Base-by-base conservation (phyloP, 495 filamentous ascomycete species). In the Neurospora intermedia region DNA sequence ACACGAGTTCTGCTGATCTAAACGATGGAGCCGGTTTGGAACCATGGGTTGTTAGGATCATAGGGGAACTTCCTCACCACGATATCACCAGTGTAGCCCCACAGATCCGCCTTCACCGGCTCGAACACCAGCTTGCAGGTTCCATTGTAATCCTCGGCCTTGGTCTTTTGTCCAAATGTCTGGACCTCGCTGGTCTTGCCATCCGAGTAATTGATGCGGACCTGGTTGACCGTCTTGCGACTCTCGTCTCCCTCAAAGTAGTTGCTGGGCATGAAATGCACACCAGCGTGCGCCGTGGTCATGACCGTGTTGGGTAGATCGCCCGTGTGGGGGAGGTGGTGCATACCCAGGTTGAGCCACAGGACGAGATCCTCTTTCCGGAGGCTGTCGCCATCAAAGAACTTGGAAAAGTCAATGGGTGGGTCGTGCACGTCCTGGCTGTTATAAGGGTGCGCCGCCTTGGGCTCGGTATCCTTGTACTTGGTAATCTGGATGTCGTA, bases 271-370 rank as follows among this genome's bases (percentile, higher is more conserved):
- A 77, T 80, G 75, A 85, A 79, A 69, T 82, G 77, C 27, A 87
- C 75, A 31, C 79, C 79, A 4, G 80, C 80, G 71, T 84, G 83
- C 10, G 85, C 81, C 16, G 83, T 84, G 16, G 84, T 85, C 76
- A 84, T 80, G 45, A 87, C 80, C 0, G 86, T 87, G 76, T 87
- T 88, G 59, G 87, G 87, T 7, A 88, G 75, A 72, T 89, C 87
- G 40, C 83, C 84, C 15, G 86, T 84, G 76, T 88, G 83, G 18
- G 88, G 87, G 27, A 89, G 77, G 75, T 89, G 88, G 75, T 89
- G 87, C 81, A 86, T 88, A 20, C 87, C 87, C 9, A 90, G 78
- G 74, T 88, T 87, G 75, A 88, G 82, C 79, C 83, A 86, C n/a
- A 87, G 59, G 46, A 87, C 84, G 66, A 90, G 71, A 75, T 89